Percentiles rank a stretch among this genome's conserved stretches.
phyloP scores from a whole-genome alignment of 2,329 filamentous ascomycete genomes.

The Niveomyces coronatus region DNA sequence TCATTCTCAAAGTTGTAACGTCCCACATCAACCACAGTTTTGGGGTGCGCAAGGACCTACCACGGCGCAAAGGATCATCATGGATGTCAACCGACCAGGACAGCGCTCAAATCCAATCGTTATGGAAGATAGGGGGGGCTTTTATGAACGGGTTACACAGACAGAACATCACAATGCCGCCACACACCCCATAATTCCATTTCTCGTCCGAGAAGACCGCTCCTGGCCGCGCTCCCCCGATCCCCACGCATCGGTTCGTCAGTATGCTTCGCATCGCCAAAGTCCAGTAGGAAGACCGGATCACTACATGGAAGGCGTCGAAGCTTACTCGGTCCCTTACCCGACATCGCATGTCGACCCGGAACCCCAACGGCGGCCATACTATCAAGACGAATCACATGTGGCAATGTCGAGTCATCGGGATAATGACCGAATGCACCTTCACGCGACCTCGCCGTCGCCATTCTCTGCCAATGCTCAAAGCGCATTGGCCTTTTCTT shows the following conservation, averaged over 20 bases:
- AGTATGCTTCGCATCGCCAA: conserved; percentile 1
- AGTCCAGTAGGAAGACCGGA: conserved; percentile 6
- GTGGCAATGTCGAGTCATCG: neutral
- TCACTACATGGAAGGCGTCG: conserved; percentile 5
- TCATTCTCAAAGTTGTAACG: conserved; percentile 2
- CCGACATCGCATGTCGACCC: neutral
- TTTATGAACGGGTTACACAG: conserved; percentile 23
- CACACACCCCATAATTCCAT: conserved; percentile 10
- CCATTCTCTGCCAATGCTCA: neutral
- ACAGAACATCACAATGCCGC: conserved; percentile 10
- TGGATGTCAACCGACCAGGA: conserved; percentile 22
- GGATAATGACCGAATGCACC: conserved; percentile 2
- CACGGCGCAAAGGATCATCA: conserved; percentile 19
- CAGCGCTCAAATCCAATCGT: conserved; percentile 23
- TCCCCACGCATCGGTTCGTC: neutral
- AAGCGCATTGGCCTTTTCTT: conserved; percentile 4
- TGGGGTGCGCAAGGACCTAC: conserved; percentile 12
- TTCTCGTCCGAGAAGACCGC: conserved; percentile 11
- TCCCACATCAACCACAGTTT: neutral
- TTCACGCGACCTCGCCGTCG: conserved; percentile 3
- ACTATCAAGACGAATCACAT: neutral
- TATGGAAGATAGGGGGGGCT: conserved; percentile 31
- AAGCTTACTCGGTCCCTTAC: neutral
- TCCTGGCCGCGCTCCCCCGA: conserved; percentile 6
- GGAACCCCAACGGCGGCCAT: neutral